phyloP scores from a whole-genome alignment of 768 basidiomycete genomes.

The Pleurotus platypus region DNA sequence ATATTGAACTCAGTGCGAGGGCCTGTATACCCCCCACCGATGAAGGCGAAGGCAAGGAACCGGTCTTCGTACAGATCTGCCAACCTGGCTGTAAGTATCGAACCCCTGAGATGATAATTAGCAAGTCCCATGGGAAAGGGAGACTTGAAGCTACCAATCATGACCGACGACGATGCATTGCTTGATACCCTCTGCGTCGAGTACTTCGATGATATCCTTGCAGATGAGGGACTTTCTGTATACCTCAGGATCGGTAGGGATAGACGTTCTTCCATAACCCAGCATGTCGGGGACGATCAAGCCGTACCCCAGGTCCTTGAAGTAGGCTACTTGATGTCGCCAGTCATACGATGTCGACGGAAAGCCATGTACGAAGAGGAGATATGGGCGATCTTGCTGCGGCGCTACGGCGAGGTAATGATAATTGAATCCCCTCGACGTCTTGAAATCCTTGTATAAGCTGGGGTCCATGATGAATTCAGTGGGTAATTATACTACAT shows the following conservation, averaged over 20 bases:
- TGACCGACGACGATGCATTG: conserved; percentile 37
- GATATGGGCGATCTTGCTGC: conserved; percentile 22
- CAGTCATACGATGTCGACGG: conserved; percentile 37
- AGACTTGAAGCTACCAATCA: conserved; percentile 29
- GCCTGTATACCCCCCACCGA: conserved; percentile 30
- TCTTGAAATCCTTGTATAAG: conserved; percentile 24
- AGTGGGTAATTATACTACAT: no score
- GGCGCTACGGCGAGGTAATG: conserved; percentile 33
- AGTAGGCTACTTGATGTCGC: conserved; percentile 34
- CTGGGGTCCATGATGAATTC: background rate
- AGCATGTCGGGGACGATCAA: conserved; percentile 49
- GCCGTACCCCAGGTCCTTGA: conserved; percentile 35
- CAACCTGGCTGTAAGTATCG: conserved; percentile 26
- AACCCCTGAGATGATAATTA: conserved; percentile 29
- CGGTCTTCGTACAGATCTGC: conserved; percentile 33
- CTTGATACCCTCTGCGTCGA: conserved; percentile 30
- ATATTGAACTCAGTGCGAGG: conserved; percentile 20
- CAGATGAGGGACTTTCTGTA: conserved; percentile 32
- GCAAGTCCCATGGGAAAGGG: background rate
- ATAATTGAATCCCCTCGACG: conserved; percentile 30
- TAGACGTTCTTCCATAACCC: conserved; percentile 48
- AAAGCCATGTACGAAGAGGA: conserved; percentile 47
- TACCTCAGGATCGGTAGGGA: conserved; percentile 31
- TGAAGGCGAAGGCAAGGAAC: conserved; percentile 35
- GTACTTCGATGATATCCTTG: conserved; percentile 37